Conservation (phyloP, 345 rosid genomes). For the Adansonia digitata region DNA sequence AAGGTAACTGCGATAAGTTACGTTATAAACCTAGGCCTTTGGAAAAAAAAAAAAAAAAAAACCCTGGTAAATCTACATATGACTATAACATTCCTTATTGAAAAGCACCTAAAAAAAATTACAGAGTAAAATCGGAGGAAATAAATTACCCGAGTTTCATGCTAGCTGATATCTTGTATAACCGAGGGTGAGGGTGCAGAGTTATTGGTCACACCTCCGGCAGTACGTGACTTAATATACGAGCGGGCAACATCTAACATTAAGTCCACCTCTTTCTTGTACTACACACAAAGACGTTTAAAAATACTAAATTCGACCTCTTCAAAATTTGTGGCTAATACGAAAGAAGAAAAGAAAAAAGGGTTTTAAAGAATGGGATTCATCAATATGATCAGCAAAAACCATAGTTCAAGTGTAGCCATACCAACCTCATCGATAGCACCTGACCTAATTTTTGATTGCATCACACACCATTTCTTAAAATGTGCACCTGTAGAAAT, state of each 20-base stretch:
- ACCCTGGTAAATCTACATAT: neutral
- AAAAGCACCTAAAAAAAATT: neutral
- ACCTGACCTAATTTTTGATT: constrained; percentile 85
- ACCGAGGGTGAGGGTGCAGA: constrained; percentile 12
- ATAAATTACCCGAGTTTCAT: neutral
- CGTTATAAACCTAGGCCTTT: neutral
- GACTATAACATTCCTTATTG: neutral
- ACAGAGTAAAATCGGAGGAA: neutral
- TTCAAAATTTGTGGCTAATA: neutral
- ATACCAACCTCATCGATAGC: constrained; percentile 71
- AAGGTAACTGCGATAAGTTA: neutral
- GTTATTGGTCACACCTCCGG: constrained; percentile 18
- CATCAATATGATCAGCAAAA: neutral
- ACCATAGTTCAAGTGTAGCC: neutral
- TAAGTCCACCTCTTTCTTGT: constrained; percentile 78
- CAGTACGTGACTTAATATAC: constrained; percentile 19
- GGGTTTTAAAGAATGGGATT: neutral
- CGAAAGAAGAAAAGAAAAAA: neutral
- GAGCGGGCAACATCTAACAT: constrained; percentile 42
- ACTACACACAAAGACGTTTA: constrained; percentile 31
- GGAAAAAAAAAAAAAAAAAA: too few species aligned
- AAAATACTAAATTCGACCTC: constrained; percentile 2
- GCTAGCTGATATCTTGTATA: constrained; percentile 24
- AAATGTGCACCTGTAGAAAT: constrained; percentile 75
- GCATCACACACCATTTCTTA: constrained; percentile 99